Percentiles rank a stretch among this genome's conserved stretches.
Evolutionary conservation across 345 rosid genomes (phyloP).

Genomic region (Eucalyptus marginata): DNA sequence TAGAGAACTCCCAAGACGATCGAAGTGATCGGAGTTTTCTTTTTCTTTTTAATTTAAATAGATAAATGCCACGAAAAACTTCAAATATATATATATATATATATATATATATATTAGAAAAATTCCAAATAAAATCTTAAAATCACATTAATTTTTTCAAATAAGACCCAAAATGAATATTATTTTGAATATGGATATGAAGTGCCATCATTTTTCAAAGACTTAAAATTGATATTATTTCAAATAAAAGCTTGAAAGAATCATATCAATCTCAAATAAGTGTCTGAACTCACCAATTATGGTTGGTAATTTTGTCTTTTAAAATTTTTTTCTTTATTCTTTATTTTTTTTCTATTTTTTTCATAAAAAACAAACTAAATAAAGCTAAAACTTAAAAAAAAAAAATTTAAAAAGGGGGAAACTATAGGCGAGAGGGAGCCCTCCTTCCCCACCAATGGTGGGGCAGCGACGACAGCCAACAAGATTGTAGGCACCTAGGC

Average conservation of each 20-base stretch:
- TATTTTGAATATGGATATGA: accelerated
- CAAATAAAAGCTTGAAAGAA: accelerated
- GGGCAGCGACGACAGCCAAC: accelerated
- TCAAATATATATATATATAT: no score
- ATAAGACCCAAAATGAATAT: accelerated
- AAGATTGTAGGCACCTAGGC: accelerated
- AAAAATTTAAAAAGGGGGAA: accelerated
- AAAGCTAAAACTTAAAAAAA: no score
- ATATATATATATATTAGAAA: no score
- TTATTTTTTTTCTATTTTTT: no score
- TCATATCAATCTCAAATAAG: accelerated
- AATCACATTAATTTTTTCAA: accelerated
- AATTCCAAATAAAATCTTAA: background rate
- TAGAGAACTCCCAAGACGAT: background rate
- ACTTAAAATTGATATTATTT: no score
- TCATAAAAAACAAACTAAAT: accelerated
- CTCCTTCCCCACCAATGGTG: no score
- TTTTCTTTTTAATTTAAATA: background rate
- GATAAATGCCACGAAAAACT: no score
- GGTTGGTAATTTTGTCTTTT: no score
- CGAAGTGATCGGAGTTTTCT: background rate
- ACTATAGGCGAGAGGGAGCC: accelerated
- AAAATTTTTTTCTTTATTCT: no score
- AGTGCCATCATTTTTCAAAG: accelerated
- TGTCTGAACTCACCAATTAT: accelerated